Percentiles rank a stretch among this genome's conserved stretches.
These are phyloP conservation scores for Apostasia ramifera DNA, from an alignment of 106 monocot species.

Conservation along the genomic window DNA sequence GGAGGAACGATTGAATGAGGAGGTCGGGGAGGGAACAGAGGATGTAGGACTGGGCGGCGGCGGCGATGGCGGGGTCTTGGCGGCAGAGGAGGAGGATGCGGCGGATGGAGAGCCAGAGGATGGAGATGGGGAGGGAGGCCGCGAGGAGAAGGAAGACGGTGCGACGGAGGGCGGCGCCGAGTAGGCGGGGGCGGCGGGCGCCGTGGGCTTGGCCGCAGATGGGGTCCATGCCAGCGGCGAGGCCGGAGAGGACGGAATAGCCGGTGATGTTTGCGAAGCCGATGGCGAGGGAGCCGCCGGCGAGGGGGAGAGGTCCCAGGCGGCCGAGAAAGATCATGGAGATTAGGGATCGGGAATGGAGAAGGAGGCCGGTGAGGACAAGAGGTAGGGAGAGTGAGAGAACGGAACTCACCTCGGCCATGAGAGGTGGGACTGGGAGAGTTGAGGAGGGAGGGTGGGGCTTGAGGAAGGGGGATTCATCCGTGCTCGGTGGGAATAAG, in stretches of 20 bases:
- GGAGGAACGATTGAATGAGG: constrained; percentile 49
- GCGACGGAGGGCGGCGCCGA: constrained; percentile 50
- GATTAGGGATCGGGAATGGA: constrained; percentile 73
- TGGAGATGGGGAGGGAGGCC: constrained; percentile 34
- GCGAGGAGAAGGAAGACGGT: constrained; percentile 41
- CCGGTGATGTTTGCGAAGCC: constrained; percentile 92
- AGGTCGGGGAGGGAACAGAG: constrained; percentile 61
- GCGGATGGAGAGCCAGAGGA: constrained; percentile 42
- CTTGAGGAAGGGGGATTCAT: background rate
- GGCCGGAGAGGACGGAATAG: constrained; percentile 77
- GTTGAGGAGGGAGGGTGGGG: background rate
- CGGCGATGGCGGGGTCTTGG: constrained; percentile 41
- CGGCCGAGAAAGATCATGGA: constrained; percentile 83
- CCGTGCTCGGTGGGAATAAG: no score
- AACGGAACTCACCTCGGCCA: constrained; percentile 22
- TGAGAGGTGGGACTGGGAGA: constrained; percentile 11
- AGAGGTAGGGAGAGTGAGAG: constrained; percentile 42
- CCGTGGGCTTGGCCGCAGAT: constrained; percentile 79
- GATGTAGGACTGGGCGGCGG: constrained; percentile 48
- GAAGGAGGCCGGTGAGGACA: constrained; percentile 60
- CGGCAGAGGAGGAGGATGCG: constrained; percentile 54
- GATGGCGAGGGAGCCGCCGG: constrained; percentile 75
- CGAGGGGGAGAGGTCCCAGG: constrained; percentile 51
- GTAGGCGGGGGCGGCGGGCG: constrained; percentile 28
- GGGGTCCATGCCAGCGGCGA: constrained; percentile 86